These are phyloP conservation scores for Globisporangium viniferum DNA, from an alignment of 352 stramenopile genomes.

Conservation along the genomic window DNA sequence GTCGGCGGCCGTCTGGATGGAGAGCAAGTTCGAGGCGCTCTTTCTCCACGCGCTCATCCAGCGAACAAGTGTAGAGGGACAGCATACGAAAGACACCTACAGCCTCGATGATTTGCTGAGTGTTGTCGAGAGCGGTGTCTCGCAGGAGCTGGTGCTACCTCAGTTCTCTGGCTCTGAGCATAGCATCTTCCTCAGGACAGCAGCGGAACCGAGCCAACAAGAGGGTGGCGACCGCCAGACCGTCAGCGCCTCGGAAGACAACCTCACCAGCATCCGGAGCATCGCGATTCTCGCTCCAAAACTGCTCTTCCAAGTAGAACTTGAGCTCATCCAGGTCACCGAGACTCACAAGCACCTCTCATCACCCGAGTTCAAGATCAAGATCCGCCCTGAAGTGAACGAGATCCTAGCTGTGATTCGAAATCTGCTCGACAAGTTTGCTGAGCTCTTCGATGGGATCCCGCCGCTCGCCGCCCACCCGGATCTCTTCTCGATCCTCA, in stretches of 20 bases:
- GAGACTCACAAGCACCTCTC: neutral
- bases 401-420: conserved; percentile 27
- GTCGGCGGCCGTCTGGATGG: conserved; percentile 25
- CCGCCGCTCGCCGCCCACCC: conserved; percentile 31
- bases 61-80: neutral
- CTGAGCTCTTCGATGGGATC: conserved; percentile 39
- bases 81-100: conserved; percentile 18
- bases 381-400: conserved; percentile 33
- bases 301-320: conserved; percentile 19
- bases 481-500: conserved; percentile 40
- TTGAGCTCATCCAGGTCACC: conserved; percentile 10
- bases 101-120: conserved; percentile 27
- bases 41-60: conserved; percentile 27
- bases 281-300: conserved; percentile 7
- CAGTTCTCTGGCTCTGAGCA: conserved; percentile 10
- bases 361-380: conserved; percentile 18
- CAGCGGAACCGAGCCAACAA: neutral
- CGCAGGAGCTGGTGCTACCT: conserved; percentile 22
- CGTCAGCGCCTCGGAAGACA: neutral
- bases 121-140: conserved; percentile 21
- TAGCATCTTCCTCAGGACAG: conserved; percentile 4
- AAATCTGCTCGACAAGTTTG: conserved; percentile 29
- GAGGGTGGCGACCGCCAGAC: neutral
- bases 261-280: neutral
- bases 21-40: conserved; percentile 35